Conservation (phyloP, 345 rosid genomes). For the Toxicodendron radicans region DNA sequence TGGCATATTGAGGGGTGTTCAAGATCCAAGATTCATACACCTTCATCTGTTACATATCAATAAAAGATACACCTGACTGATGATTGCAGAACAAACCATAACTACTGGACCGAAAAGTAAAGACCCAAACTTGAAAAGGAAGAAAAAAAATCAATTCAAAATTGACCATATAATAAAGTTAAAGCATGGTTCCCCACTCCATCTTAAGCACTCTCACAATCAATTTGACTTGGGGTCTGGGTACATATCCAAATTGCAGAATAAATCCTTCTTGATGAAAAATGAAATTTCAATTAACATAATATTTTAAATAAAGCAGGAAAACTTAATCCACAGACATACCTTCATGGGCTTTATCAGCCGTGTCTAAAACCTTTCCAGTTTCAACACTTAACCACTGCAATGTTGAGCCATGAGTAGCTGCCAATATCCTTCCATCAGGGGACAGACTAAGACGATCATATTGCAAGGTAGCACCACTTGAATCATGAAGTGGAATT, state of each 20-base stretch:
- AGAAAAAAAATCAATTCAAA: neutral
- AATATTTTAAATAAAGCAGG: neutral
- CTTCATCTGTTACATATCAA: neutral
- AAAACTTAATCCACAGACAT: slow-evolving; percentile 19
- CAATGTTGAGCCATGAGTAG: slow-evolving; percentile 71
- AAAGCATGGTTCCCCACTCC: neutral
- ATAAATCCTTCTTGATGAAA: neutral
- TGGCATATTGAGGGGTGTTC: neutral
- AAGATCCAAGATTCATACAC: neutral
- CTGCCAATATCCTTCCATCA: slow-evolving; percentile 83
- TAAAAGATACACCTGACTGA: no score
- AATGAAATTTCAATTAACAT: no score
- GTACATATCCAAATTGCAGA: neutral
- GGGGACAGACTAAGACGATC: slow-evolving; percentile 82
- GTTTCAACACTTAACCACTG: slow-evolving; percentile 90
- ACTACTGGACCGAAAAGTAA: neutral
- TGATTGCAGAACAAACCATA: neutral
- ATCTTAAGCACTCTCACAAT: neutral
- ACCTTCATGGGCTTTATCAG: slow-evolving; percentile 93
- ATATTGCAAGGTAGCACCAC: slow-evolving; percentile 68
- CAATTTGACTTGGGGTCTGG: neutral
- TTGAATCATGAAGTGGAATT: slow-evolving; percentile 70
- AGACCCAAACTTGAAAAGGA: neutral
- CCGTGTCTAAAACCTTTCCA: slow-evolving; percentile 81
- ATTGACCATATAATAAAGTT: neutral